Evolutionary conservation across 1,284 basidiomycete species (phyloP), one percentile per base, ranked within the genome.

Genomic region (Pholiota adiposa): DNA sequence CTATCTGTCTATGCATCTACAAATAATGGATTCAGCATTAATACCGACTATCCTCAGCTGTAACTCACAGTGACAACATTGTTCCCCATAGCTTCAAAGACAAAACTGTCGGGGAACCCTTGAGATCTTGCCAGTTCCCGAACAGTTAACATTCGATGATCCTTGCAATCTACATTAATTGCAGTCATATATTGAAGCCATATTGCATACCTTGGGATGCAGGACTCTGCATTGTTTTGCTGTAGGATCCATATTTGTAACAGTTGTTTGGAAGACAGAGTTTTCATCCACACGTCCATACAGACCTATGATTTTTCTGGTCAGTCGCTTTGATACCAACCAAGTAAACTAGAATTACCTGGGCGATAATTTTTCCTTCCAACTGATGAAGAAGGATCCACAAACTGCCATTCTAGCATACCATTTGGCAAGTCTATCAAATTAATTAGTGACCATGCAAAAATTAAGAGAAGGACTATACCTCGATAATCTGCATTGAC

Each of bases 1-100:
- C 90, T 62, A 92, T 91, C 64, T 90, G 88, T 34, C 87, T 78
- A 63, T 90, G 89, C 78, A 91, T 87, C 88, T 90, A 63, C 21
- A 55, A 50, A 51, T n/a, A 41, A 59, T 14, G 16, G n/a, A 31
- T 33, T 12, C 11, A 34, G 29, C 11, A 27, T n/a, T 51, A 25
- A 3, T n/a, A 41, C 18, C 46, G 25, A 54, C 23, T 21, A 34
- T 27, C 52, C 19, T 49, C 51, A 18, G 23, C 25, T 21, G 63
- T 19, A 16, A 76, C 87, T 64, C 61, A 91, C 90, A 0, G 85
- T 88, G 34, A 82, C 76, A 11, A 90, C 78, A 50, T 80, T 81
- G 34, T 82, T 68, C 4, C 78, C 72, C 1, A 78, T 63, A 1
- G 88, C 77, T 55, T 79, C 65, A 63, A 92, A 92, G 0, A 81